Evolutionary conservation across 257 asterid species (phyloP).

Genomic region (Petrea volubilis): DNA sequence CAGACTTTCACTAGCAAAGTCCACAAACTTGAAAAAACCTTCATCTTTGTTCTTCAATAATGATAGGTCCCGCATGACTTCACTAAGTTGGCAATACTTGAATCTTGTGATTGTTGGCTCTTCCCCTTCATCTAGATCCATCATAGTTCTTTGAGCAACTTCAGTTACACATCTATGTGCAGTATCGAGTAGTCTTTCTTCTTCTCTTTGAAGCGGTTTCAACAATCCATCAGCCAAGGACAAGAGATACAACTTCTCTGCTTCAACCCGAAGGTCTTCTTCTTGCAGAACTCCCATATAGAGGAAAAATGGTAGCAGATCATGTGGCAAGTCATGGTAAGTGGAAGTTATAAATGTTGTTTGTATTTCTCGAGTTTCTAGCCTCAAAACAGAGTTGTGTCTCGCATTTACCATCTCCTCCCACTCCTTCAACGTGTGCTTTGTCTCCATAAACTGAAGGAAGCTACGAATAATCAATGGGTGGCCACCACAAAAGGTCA

Average conservation of each 20-base stretch:
- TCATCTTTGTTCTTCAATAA: neutral
- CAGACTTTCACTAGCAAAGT: neutral
- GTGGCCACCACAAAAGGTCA: neutral
- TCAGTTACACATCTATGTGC: neutral
- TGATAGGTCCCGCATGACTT: neutral
- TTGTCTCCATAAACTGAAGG: neutral
- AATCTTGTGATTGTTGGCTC: neutral
- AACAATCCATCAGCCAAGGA: neutral
- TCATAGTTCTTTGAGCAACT: neutral
- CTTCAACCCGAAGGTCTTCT: neutral
- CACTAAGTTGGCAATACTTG: neutral
- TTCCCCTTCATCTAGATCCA: neutral
- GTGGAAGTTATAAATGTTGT: neutral
- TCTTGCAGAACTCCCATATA: neutral
- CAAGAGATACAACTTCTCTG: neutral
- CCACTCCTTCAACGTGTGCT: neutral
- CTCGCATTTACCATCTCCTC: neutral
- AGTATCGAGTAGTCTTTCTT: neutral
- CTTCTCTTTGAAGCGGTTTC: neutral
- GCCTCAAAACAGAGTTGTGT: neutral
- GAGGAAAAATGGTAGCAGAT: neutral
- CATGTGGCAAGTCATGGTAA: neutral
- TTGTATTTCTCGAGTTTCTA: neutral
- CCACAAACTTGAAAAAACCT: neutral
- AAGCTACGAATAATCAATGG: neutral